phyloP scores from a whole-genome alignment of 495 filamentous ascomycete species.

The Hypoxylon cercidicola region DNA sequence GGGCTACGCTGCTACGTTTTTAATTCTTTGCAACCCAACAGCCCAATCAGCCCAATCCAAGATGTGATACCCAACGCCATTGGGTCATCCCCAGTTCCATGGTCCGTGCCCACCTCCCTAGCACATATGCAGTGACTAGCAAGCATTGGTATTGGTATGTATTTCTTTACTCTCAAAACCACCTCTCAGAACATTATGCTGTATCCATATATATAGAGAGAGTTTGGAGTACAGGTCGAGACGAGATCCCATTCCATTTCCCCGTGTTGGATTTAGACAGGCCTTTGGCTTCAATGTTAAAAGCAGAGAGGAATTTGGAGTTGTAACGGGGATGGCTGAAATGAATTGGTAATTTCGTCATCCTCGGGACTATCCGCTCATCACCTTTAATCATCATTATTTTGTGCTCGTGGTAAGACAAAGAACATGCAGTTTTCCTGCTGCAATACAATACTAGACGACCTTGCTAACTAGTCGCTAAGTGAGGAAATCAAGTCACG shows the following conservation, averaged over 20 bases:
- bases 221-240: background rate
- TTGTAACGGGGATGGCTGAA: background rate
- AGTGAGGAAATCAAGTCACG: too few species aligned
- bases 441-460: too few species aligned
- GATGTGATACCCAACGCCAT: slow-evolving; percentile 33
- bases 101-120: slow-evolving; percentile 8
- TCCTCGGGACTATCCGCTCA: background rate
- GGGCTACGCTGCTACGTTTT: slow-evolving; percentile 2
- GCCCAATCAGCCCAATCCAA: slow-evolving; percentile 8
- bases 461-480: too few species aligned
- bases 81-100: slow-evolving; percentile 19
- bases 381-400: background rate
- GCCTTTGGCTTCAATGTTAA: background rate
- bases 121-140: background rate
- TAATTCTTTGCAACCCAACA: slow-evolving; percentile 11
- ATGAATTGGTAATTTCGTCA: background rate
- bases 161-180: background rate
- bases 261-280: background rate
- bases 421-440: too few species aligned
- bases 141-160: background rate
- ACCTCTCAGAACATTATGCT: too few species aligned
- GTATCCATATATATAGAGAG: too few species aligned
- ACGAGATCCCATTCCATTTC: background rate
- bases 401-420: too few species aligned
- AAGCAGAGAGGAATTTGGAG: background rate